Evolutionary conservation across 768 basidiomycete species (phyloP), one percentile per base, ranked within the genome.

Genomic region (Russula olivacea): DNA sequence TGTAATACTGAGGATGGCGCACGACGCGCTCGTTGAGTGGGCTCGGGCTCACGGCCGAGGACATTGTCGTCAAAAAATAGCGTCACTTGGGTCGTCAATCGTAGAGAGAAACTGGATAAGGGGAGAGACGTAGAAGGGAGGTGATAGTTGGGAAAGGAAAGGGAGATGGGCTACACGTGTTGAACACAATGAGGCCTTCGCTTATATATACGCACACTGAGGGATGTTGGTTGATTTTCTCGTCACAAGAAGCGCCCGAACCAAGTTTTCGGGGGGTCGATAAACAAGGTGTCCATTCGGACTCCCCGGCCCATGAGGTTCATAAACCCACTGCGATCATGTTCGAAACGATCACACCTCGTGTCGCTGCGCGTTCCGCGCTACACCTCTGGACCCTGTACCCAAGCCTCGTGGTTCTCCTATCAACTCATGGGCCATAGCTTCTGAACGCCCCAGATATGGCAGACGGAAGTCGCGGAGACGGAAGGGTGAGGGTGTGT

Each of bases 1-100:
- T 69, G 57, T 83, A 87, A 62, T 82, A 88, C 0, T 77, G 70
- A 0, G 70, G 64, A 45, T 76, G 71, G 23, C 65, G 62, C 38
- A 61, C 66, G 41, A 75, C 64, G 1, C 72, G 71, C 59, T 73
- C 71, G 15, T 36, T 52, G 9, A 41, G 4, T 25, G 65, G 61
- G 17, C 52, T 55, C 25, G 57, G 58, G 48, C 58, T 57, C 21
- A 64, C 54, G 11, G 66, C 66, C 25, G 67, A 62, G 49, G 19
- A 60, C 67, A 68, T 68, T 50, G 36, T 67, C 64, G 56, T 58
- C 7, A 57, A 32, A 23, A 36, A 34, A 25, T 60, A 17, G 58
- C 54, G 63, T 64, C 59, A 55, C 59, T 53, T 30, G 28, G 23
- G 55, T 63, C 64, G 64, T 65, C 41, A 63, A 40, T n/a, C 38